phyloP scores from a whole-genome alignment of 2,329 filamentous ascomycete species.

The Alternaria sp. region DNA sequence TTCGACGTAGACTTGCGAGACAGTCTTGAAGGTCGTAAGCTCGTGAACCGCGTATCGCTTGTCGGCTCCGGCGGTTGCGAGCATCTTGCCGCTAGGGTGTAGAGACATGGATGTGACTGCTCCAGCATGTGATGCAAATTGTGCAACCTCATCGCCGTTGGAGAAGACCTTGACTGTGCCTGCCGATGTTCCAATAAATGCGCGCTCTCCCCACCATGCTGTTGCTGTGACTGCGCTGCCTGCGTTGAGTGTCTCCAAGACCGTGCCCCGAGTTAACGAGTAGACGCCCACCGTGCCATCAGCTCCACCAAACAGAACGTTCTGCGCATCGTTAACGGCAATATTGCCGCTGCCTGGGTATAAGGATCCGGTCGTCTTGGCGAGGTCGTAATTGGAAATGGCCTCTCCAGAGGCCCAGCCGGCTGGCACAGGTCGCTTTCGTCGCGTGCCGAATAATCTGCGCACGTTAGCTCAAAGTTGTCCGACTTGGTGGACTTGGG shows the following conservation, averaged over 20 bases:
- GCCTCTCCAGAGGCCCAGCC: slow-evolving; percentile 83
- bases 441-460: slow-evolving; percentile 85
- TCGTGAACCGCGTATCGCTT: slow-evolving; percentile 95
- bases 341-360: slow-evolving; percentile 67
- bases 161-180: slow-evolving; percentile 84
- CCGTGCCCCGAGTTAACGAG: slow-evolving; percentile 77
- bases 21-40: slow-evolving; percentile 69
- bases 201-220: slow-evolving; percentile 71
- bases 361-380: slow-evolving; percentile 63
- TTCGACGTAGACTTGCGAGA: slow-evolving; percentile 82
- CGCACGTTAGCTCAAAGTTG: slow-evolving; percentile 34
- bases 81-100: slow-evolving; percentile 82
- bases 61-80: slow-evolving; percentile 88
- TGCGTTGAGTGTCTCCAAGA: slow-evolving; percentile 71
- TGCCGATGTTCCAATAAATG: slow-evolving; percentile 76
- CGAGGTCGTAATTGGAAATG: slow-evolving; percentile 67
- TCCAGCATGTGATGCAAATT: slow-evolving; percentile 83
- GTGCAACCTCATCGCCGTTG: slow-evolving; percentile 71
- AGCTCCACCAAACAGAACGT: slow-evolving; percentile 77
- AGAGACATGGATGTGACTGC: slow-evolving; percentile 77
- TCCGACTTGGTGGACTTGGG: no score
- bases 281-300: slow-evolving; percentile 80
- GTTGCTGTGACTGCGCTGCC: slow-evolving; percentile 73
- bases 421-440: slow-evolving; percentile 85
- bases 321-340: slow-evolving; percentile 66